Evolutionary conservation across 352 stramenopile species (phyloP), one percentile per base, ranked within the genome.

Genomic region (Phytophthora agathidicida): DNA sequence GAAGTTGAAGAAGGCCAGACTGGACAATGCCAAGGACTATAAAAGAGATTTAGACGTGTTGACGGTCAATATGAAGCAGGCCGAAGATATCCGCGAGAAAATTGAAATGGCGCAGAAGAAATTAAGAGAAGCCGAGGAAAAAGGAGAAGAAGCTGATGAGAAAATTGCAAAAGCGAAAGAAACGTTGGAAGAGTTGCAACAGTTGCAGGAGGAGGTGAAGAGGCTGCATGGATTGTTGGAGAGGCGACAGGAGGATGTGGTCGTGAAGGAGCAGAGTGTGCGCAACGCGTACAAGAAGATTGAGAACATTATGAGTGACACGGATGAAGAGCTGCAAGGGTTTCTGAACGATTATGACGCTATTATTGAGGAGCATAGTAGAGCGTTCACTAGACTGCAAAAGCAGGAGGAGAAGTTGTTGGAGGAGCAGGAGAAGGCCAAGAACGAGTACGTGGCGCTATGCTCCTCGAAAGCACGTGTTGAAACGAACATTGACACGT

Each of bases 41-140:
- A 98, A 98, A 62, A 78, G 90, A 1, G 93, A 98, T 49, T 69
- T 99, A 2, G 88, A 96, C 13, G 81, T 97, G 2, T 68, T 99
- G 13, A 86, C 80, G 5, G 86, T 90, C n/a, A 90, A 98, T 45
- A 68, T 90, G 41, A 93, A 91, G 57, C 56, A 24, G 2, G 82
- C 79, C 0, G 65, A 85, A 20, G 63, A 68, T 13, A 83, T 91
- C 17, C 58, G 71, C 0, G 57, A 82, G 7, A 83, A 89, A 41
- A 82, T 94, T 23, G 68, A 85, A 16, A 45, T 32, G 5, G 65
- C 68, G 0, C 63, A 88, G 35, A 53, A 73, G 2, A 83, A 86
- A 55, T 53, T 96, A 14, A 35, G 60, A 9, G 36, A 60, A 16
- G 67, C 76, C 0, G 27, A 60, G 0, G 59, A 84, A 10, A 68